Base-by-base conservation (phyloP, 192 early-diverging fungal genomes). In the Rhizoclosmatium sp. region DNA sequence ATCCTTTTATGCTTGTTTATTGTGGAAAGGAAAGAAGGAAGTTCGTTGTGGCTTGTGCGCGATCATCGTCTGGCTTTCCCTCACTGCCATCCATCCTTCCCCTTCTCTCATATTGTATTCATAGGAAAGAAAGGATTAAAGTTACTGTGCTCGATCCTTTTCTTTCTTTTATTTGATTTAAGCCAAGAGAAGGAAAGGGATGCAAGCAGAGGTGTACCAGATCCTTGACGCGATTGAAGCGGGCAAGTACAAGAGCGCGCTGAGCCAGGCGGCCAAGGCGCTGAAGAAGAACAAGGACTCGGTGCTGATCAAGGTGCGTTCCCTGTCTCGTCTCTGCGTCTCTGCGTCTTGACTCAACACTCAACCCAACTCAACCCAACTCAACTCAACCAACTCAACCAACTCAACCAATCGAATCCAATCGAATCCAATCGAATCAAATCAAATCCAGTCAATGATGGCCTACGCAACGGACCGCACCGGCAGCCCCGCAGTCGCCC, bases 251-350 rank as follows among this genome's bases (percentile, higher is more conserved):
- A 93, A 91, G 78, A 85, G 85, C 59, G 92, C 91, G 4, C 59
- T 93, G 2, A 79, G 85, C 62, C 82, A 90, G 23, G 87, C 85
- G 69, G 87, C 88, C 58, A 95, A 94, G 78, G 81, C 87, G 2
- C 74, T 94, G 51, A 94, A 94, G 82, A 95, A 92, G 79, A 85
- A 85, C 39, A 90, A 89, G 40, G 84, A 93, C 47, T 82, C 86
- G 59, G 83, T 88, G 48, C 82, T 91, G 21, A 71, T 92, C 54
- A 93, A 94, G 86, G 93, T 93, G 83, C 64, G 89, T 89, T 44
- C 84, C 31, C 31, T 31, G 31, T 31, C 31, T 31, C 31, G 31
- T 31, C 31, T 31, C 31, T 31, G 31, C 31, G 31, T 31, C 31
- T 31, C 31, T 31, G 31, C 31, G 31, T 31, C 31, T 31, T 31